Evolutionary conservation across 2,329 filamentous ascomycete species (phyloP).

Genomic region (Beauveria pseudobassiana): DNA sequence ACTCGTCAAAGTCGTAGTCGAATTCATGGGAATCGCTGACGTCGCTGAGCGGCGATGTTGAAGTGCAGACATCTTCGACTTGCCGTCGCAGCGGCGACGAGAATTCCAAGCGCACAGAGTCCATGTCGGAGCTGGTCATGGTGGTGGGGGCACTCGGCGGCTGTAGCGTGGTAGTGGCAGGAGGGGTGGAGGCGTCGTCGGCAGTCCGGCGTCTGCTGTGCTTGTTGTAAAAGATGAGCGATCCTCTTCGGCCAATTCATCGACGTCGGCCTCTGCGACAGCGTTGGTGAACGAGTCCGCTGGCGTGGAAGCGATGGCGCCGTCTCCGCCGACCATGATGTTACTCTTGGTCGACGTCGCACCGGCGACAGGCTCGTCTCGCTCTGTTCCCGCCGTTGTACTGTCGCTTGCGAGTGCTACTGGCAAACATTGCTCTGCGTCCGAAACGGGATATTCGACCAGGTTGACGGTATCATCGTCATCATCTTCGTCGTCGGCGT

Average conservation of each 20-base stretch:
- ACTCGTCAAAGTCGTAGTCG: constrained; percentile 24
- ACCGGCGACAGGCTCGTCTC: not conserved
- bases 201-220: not conserved
- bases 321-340: not conserved
- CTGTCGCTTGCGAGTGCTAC: not conserved
- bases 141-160: not conserved
- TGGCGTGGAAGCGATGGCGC: not conserved
- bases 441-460: not conserved
- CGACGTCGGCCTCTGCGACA: not conserved
- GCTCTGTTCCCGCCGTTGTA: not conserved
- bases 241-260: not conserved
- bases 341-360: not conserved
- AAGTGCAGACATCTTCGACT: not conserved
- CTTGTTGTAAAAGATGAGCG: no score
- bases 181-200: not conserved
- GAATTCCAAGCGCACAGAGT: not conserved
- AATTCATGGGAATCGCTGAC: constrained; percentile 17
- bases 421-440: not conserved
- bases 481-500: not conserved
- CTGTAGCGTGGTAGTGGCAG: not conserved
- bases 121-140: constrained; percentile 1
- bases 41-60: constrained; percentile 5
- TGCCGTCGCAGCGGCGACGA: not conserved
- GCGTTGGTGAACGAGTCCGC: not conserved
- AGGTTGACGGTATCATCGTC: constrained; percentile 6